These are phyloP conservation scores for Cladosporium cucumerinum DNA, from an alignment of 2,329 filamentous ascomycete species.

Conservation along the genomic window DNA sequence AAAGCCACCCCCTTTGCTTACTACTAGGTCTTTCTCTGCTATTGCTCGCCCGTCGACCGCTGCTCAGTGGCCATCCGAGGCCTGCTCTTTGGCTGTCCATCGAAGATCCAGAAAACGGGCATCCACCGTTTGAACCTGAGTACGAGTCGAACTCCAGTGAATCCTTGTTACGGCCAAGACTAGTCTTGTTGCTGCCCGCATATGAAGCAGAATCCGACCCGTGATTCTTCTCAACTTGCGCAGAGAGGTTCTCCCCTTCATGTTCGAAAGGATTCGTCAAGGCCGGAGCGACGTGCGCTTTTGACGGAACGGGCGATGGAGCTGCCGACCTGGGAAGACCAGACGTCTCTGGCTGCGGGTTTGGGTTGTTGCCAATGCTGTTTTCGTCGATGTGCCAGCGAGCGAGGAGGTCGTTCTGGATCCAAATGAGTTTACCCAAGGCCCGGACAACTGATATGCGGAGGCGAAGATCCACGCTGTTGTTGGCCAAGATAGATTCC, in stretches of 20 bases:
- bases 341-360: not conserved
- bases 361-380: not conserved
- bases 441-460: conserved; percentile 74
- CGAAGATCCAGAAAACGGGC: conserved; percentile 1
- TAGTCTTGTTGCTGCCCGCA: conserved; percentile 9
- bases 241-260: not conserved
- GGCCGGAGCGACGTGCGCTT: not conserved
- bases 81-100: conserved; percentile 14
- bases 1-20: conserved; percentile 10
- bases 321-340: not conserved
- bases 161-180: conserved; percentile 11
- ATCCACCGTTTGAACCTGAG: not conserved
- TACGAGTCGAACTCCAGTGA: not conserved
- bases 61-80: conserved; percentile 10
- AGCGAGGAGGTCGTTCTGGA: conserved; percentile 83
- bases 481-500: conserved; percentile 71
- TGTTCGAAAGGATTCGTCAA: not conserved
- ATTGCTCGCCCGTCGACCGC: not conserved
- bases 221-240: not conserved
- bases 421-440: conserved; percentile 78
- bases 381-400: conserved; percentile 59
- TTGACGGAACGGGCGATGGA: conserved; percentile 1
- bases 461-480: conserved; percentile 60
- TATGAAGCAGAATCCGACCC: conserved; percentile 7
- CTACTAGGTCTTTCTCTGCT: conserved; percentile 1